Percentiles rank a stretch among this genome's conserved stretches.
phyloP scores from a whole-genome alignment of 2,329 filamentous ascomycete genomes.

The Phyllosticta citriasiana region DNA sequence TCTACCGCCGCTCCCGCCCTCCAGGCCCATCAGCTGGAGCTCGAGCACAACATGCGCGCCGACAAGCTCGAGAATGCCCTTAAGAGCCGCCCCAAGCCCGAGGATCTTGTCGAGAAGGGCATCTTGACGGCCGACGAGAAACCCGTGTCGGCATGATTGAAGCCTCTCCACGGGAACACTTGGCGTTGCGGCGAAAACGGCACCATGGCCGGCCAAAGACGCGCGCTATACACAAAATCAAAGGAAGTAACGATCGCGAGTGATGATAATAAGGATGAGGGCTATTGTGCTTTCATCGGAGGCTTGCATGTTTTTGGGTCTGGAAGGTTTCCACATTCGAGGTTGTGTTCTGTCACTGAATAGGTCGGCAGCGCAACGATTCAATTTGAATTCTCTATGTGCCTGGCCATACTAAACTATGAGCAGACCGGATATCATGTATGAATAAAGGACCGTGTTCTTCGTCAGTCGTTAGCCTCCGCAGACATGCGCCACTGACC shows the following conservation, averaged over 20 bases:
- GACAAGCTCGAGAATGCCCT: constrained; percentile 84
- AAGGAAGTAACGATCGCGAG: background rate
- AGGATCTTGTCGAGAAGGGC: constrained; percentile 67
- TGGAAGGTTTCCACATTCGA: background rate
- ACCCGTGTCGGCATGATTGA: background rate
- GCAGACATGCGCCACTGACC: background rate
- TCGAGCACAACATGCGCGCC: constrained; percentile 79
- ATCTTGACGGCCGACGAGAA: constrained; percentile 48
- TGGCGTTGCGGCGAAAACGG: background rate
- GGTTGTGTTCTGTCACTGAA: background rate
- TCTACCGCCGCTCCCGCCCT: constrained; percentile 69
- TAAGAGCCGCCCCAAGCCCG: constrained; percentile 63
- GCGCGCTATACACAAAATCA: background rate
- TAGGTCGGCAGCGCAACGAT: background rate
- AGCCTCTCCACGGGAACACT: background rate
- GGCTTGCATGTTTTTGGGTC: background rate
- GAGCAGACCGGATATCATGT: background rate
- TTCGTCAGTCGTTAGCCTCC: background rate
- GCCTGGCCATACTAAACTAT: background rate
- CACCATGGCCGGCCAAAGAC: background rate
- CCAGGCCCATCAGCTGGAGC: constrained; percentile 70
- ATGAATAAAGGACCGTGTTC: background rate
- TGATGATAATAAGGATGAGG: background rate
- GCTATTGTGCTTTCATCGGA: background rate
- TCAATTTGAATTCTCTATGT: background rate